A percentile compares a stretch with the other conserved stretches of the same genome.
Conservation (phyloP, 208 protist species). For the Wallacemonas sp. region DNA sequence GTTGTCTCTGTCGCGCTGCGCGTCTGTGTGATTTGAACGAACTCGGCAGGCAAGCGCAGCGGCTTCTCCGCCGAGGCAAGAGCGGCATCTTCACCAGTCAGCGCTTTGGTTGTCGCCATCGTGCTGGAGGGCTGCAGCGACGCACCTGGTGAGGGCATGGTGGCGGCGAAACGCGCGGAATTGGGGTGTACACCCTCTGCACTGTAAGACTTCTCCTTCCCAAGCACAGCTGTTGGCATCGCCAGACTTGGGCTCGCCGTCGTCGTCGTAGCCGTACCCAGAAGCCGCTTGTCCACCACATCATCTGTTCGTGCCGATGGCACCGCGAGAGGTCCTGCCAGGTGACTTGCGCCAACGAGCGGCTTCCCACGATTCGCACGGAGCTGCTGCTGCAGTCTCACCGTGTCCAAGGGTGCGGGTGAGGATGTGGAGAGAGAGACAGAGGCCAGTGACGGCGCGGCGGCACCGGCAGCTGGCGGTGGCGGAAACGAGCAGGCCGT, state of each 20-base stretch:
- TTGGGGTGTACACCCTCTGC: no score
- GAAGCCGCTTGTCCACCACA: background rate
- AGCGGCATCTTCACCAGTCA: background rate
- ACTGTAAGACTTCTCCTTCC: no score
- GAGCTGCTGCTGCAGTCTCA: conserved; percentile 21
- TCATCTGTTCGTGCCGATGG: background rate
- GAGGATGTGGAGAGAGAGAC: background rate
- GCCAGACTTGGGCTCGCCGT: no score
- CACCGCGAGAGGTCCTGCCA: background rate
- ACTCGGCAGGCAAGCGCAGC: conserved; percentile 4
- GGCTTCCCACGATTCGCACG: background rate
- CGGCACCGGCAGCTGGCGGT: conserved; percentile 4
- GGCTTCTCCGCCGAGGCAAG: no score
- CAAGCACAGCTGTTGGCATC: no score
- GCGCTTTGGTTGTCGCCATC: background rate
- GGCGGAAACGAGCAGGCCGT: conserved; percentile 3
- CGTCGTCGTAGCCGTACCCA: no score
- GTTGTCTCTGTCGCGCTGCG: background rate
- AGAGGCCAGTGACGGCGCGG: conserved; percentile 8
- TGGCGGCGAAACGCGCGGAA: no score
- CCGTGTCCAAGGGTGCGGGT: conserved; percentile 6
- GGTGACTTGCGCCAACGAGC: no score
- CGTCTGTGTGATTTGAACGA: conserved; percentile 7
- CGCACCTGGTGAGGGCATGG: background rate
- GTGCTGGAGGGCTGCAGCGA: background rate